These are phyloP conservation scores for Bimuria novae-zelandiae DNA, from an alignment of 2,329 filamentous ascomycete genomes.

Conservation along the genomic window DNA sequence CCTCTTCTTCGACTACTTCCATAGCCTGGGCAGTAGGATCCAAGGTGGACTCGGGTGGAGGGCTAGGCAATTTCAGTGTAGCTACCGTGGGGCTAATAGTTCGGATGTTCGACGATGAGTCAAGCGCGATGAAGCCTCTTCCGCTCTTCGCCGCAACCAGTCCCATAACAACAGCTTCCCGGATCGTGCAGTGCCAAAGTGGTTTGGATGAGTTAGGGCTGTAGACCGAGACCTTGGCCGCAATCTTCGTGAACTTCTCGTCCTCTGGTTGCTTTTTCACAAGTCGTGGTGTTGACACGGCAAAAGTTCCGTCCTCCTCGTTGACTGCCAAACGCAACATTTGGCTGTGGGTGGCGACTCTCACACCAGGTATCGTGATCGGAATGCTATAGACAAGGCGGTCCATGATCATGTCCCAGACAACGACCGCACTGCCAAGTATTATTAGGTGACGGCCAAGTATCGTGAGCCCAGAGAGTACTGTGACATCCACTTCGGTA, in stretches of 20 bases:
- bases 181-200: slow-evolving; percentile 60
- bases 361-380: slow-evolving; percentile 49
- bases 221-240: slow-evolving; percentile 66
- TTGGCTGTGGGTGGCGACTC: slow-evolving; percentile 47
- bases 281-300: slow-evolving; percentile 42
- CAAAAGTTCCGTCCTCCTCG: slow-evolving; percentile 53
- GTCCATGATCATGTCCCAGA: slow-evolving; percentile 85
- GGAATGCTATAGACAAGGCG: slow-evolving; percentile 69
- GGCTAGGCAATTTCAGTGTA: slow-evolving; percentile 32
- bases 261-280: slow-evolving; percentile 38
- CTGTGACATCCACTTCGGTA: slow-evolving; percentile 68
- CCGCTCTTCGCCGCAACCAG: slow-evolving; percentile 67
- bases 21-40: slow-evolving; percentile 15
- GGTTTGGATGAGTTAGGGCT: slow-evolving; percentile 63
- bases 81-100: slow-evolving; percentile 41
- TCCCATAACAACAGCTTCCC: slow-evolving; percentile 63
- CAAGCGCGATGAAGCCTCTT: slow-evolving; percentile 75
- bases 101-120: slow-evolving; percentile 74
- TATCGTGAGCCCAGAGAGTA: slow-evolving; percentile 70
- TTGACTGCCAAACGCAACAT: slow-evolving; percentile 72
- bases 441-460: slow-evolving; percentile 75
- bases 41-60: slow-evolving; percentile 39
- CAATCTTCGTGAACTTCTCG: slow-evolving; percentile 40
- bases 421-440: slow-evolving; percentile 71
- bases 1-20: slow-evolving; percentile 39